Percentiles rank a stretch among this genome's conserved stretches.
Evolutionary conservation across 75 land plant species (phyloP).

Genomic region (Pinus albicaulis): DNA sequence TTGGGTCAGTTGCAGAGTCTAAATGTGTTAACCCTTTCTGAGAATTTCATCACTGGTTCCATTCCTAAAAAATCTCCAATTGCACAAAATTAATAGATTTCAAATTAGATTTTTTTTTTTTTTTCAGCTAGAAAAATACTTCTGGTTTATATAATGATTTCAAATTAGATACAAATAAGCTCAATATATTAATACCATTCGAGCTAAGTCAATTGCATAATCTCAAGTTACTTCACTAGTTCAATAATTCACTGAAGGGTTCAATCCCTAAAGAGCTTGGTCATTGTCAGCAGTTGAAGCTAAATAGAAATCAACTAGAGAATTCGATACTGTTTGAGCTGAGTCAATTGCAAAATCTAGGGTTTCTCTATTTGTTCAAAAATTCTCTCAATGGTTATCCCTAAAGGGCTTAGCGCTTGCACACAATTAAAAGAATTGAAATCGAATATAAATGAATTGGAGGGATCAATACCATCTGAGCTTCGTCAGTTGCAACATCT

Average conservation of each 20-base stretch:
- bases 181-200: no score
- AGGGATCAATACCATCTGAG: constrained; percentile 9
- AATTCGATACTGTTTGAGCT: constrained; percentile 52
- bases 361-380: constrained; percentile 25
- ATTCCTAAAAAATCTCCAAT: constrained; percentile 7
- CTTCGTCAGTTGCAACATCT: constrained; percentile 33
- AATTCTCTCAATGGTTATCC: no score
- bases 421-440: no score
- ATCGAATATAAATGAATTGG: no score
- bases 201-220: neutral
- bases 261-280: constrained; percentile 56
- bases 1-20: no score
- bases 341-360: constrained; percentile 24
- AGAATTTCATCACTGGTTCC: constrained; percentile 61
- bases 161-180: no score
- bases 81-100: no score
- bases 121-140: no score
- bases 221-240: constrained; percentile 37
- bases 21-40: no score
- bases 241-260: constrained; percentile 47
- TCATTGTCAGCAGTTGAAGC: constrained; percentile 28
- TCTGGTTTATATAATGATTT: no score
- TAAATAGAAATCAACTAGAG: constrained; percentile 37
- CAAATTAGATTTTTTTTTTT: no score
- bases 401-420: no score